phyloP scores from a whole-genome alignment of 2,329 filamentous ascomycete species.

The Leptodontidium sp. region DNA sequence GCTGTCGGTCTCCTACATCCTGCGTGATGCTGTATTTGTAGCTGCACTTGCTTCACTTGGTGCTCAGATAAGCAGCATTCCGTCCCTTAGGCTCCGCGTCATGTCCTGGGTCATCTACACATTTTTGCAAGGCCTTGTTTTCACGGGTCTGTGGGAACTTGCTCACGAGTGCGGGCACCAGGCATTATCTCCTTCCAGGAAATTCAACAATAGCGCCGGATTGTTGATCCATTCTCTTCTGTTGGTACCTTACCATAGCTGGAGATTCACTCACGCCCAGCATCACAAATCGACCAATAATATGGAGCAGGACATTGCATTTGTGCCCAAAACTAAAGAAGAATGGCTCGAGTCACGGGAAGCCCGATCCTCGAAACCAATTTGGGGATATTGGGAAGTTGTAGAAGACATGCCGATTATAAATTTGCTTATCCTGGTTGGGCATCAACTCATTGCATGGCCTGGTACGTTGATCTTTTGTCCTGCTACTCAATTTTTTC shows the following conservation, averaged over 20 bases:
- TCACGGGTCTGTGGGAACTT: conserved; percentile 75
- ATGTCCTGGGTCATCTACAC: too few species aligned
- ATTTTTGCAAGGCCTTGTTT: conserved; percentile 38
- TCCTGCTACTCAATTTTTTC: not conserved
- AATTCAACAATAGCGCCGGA: conserved; percentile 67
- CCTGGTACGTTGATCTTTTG: conserved; percentile 44
- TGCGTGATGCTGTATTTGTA: too few species aligned
- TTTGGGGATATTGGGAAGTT: conserved; percentile 48
- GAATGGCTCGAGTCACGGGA: conserved; percentile 33
- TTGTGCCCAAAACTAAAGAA: conserved; percentile 59
- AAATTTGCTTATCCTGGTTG: conserved; percentile 60
- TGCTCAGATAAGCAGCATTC: too few species aligned
- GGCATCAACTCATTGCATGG: conserved; percentile 71
- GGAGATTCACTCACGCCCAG: conserved; percentile 73
- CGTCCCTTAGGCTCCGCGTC: too few species aligned
- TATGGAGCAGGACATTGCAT: conserved; percentile 72
- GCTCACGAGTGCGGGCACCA: conserved; percentile 77
- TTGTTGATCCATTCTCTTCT: conserved; percentile 72
- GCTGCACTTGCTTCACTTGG: too few species aligned
- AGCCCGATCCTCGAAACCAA: conserved; percentile 36
- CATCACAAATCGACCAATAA: conserved; percentile 74
- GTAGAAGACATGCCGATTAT: conserved; percentile 69
- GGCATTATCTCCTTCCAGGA: conserved; percentile 64
- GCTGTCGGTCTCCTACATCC: too few species aligned
- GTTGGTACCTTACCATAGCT: conserved; percentile 74